Evolutionary conservation across 2,329 filamentous ascomycete species (phyloP).

Genomic region (Paraphoma sp.): DNA sequence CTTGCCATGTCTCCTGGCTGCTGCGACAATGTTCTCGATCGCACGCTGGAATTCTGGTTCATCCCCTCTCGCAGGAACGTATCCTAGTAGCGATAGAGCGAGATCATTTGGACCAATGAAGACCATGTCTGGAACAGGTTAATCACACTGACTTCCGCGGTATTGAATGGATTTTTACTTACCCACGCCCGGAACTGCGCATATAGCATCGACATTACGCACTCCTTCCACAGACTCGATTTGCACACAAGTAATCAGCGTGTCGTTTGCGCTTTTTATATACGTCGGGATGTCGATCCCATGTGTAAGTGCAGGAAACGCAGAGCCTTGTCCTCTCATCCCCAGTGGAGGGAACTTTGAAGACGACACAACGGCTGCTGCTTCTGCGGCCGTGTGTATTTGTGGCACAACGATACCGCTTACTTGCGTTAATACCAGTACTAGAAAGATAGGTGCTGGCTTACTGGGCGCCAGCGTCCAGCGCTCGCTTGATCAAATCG

Average conservation of each 20-base stretch:
- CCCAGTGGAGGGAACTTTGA: constrained; percentile 65
- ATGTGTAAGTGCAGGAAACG: constrained; percentile 58
- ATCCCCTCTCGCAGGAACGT: constrained; percentile 61
- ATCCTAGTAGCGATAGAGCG: constrained; percentile 61
- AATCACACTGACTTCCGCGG: not conserved
- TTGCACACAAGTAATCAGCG: constrained; percentile 69
- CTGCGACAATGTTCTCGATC: constrained; percentile 57
- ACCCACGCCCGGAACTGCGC: constrained; percentile 61
- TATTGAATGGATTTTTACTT: not conserved
- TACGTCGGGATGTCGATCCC: constrained; percentile 61
- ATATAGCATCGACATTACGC: constrained; percentile 67
- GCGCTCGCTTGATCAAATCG: constrained; percentile 61
- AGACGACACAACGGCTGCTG: constrained; percentile 52
- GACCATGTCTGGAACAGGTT: constrained; percentile 57
- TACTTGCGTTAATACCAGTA: not conserved
- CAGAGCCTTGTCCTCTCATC: constrained; percentile 63
- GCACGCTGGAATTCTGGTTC: constrained; percentile 66
- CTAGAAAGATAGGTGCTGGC: not conserved
- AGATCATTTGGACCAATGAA: constrained; percentile 73
- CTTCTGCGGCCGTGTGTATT: constrained; percentile 59
- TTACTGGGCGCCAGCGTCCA: constrained; percentile 63
- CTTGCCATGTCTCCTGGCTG: constrained; percentile 68
- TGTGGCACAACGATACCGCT: constrained; percentile 62
- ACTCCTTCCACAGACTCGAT: constrained; percentile 71
- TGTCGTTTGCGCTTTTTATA: constrained; percentile 63